phyloP scores from a whole-genome alignment of 2,329 filamentous ascomycete species.

The Talaromyces piceae region DNA sequence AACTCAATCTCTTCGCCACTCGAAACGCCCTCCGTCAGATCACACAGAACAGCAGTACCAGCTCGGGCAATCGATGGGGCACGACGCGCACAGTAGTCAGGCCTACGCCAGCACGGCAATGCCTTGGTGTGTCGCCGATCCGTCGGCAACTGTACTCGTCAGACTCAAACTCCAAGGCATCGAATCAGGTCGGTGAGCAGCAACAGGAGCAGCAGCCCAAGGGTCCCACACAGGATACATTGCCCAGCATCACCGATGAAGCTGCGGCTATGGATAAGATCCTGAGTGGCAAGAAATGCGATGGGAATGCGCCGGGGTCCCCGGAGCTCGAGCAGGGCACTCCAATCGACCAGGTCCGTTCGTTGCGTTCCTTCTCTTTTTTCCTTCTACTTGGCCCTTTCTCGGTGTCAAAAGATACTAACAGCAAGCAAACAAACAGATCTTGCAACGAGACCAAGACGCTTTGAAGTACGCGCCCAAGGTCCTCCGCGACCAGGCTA shows the following conservation, averaged over 20 bases:
- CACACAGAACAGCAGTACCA: slow-evolving; percentile 10
- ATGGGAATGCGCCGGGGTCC: slow-evolving; percentile 32
- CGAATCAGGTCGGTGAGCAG: too few relatives aligned
- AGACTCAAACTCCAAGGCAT: slow-evolving; percentile 12
- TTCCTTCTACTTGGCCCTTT: too few relatives aligned
- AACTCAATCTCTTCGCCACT: slow-evolving; percentile 43
- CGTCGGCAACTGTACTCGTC: slow-evolving; percentile 31
- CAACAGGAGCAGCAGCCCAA: slow-evolving; percentile 20
- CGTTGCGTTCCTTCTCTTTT: background rate
- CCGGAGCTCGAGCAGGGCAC: slow-evolving; percentile 60
- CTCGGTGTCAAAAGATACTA: too few relatives aligned
- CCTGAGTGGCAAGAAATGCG: slow-evolving; percentile 40
- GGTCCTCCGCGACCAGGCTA: slow-evolving; percentile 42
- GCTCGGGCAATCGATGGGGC: background rate
- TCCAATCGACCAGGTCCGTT: slow-evolving; percentile 52
- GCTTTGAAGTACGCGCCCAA: slow-evolving; percentile 57
- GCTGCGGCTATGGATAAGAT: slow-evolving; percentile 54
- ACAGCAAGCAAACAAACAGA: slow-evolving; percentile 41
- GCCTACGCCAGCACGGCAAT: background rate
- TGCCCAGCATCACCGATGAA: slow-evolving; percentile 59
- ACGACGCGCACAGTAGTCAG: background rate
- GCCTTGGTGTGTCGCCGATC: background rate
- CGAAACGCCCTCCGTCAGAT: slow-evolving; percentile 26
- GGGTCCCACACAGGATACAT: slow-evolving; percentile 45
- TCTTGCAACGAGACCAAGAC: slow-evolving; percentile 56